Base-by-base conservation (phyloP, 2,329 filamentous ascomycete genomes). In the Paramyrothecium sp. region DNA sequence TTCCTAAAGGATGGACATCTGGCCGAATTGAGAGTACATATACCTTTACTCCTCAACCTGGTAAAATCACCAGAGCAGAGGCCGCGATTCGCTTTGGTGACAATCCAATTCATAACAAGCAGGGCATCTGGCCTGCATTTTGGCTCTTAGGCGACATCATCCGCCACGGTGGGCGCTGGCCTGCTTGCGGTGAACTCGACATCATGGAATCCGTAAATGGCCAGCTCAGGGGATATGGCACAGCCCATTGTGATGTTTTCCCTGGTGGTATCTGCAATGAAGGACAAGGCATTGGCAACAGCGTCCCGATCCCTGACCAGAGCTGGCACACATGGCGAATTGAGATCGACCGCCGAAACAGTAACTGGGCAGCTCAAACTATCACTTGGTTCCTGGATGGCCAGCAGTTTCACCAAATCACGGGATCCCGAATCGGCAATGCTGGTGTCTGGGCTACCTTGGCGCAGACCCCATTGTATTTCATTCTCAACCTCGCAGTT, bases 401-500 rank as follows among this genome's bases (percentile, higher is more conserved):
- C 16, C 51, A 58, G 0, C 68, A 69, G n/a, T 81, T 74, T 61
- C 71, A 74, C 48, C 71, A 71, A 33, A 62, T 83, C 26, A 72
- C 69, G 3, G 81, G 79, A 1, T 65, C 65, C 1, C 64, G 72
- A 10, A 74, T 84, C 51, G 72, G 70, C 20, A 73, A 81, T 59
- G 65, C 73, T 60, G 65, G 64, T 2, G 70, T 78, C 16, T 84
- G 81, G 81, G 70, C 61, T 1, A 70, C 75, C 7, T 66, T 84
- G 41, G 78, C 78, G 2, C 77, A 79, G 62, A 77, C 71, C 58
- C 74, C 79, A 3, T 62, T 81, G 62, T 81, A 78, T 61, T 67
- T 83, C 50, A 74, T 84, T 54, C 64, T 83, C 56, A 83, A 83
- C 59, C 71, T 83, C 3, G 81, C 81, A 21, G 77, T 84, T 34